Conservation (phyloP, 768 basidiomycete genomes). For the Leccinum rimulosum region DNA sequence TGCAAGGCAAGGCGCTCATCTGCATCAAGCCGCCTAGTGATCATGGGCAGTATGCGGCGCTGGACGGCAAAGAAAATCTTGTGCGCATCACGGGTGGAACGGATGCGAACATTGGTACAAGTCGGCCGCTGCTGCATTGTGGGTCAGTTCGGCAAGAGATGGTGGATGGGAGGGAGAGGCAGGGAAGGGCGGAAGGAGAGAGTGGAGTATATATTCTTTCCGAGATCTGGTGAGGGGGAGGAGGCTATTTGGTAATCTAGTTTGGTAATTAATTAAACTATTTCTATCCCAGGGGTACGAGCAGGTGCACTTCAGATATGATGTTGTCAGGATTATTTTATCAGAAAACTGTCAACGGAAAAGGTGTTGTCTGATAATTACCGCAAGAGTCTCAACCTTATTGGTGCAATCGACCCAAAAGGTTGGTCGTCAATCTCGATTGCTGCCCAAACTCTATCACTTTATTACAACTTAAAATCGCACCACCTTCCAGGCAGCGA, state of each 20-base stretch:
- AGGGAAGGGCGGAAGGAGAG: conserved; percentile 17
- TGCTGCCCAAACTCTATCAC: conserved; percentile 47
- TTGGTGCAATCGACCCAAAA: conserved; percentile 39
- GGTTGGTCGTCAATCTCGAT: conserved; percentile 45
- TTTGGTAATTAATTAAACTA: conserved; percentile 40
- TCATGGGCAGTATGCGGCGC: conserved; percentile 61
- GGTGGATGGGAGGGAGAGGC: conserved; percentile 12
- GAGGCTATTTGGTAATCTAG: conserved; percentile 28
- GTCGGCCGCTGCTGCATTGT: conserved; percentile 67
- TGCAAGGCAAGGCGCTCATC: conserved; percentile 63
- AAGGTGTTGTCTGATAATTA: conserved; percentile 25
- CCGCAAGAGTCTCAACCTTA: conserved; percentile 32
- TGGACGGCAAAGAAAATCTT: conserved; percentile 76
- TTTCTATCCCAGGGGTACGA: conserved; percentile 26
- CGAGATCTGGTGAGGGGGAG: conserved; percentile 30
- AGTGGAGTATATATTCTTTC: conserved; percentile 31
- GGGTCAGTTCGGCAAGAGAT: conserved; percentile 6
- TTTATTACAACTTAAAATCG: conserved; percentile 50
- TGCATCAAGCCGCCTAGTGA: conserved; percentile 73
- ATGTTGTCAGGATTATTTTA: conserved; percentile 22
- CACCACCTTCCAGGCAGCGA: conserved; percentile 13
- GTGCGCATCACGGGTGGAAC: conserved; percentile 75
- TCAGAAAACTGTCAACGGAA: conserved; percentile 28
- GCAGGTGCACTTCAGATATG: conserved; percentile 7
- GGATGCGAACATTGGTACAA: conserved; percentile 68